Percentiles rank a stretch among this genome's conserved stretches.
These are phyloP conservation scores for Diospyros kaki DNA, from an alignment of 148 eudicot species.

Conservation along the genomic window DNA sequence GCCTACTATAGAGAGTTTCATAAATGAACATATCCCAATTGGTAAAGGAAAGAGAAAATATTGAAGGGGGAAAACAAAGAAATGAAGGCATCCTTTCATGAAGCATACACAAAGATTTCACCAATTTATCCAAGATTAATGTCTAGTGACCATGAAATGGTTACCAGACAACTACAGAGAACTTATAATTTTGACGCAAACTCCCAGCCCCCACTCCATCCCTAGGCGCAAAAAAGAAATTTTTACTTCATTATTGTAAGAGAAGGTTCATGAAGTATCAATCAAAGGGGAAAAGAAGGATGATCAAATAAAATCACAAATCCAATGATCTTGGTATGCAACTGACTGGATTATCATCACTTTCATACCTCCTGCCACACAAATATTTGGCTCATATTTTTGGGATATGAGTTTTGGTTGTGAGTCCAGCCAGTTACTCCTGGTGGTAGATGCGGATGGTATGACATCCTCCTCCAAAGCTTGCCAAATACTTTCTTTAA, in stretches of 20 bases:
- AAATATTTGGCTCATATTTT: constrained; percentile 60
- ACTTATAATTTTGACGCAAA: too few relatives aligned
- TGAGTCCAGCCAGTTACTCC: constrained; percentile 83
- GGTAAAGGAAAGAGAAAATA: too few relatives aligned
- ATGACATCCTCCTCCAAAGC: constrained; percentile 85
- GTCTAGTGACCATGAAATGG: too few relatives aligned
- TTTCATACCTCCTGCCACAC: constrained; percentile 95
- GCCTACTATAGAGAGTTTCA: too few relatives aligned
- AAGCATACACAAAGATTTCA: too few relatives aligned
- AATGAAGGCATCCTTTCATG: too few relatives aligned
- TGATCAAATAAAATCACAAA: neutral
- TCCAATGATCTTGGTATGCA: neutral
- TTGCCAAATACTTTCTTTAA: constrained; percentile 72
- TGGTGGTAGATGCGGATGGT: constrained; percentile 55
- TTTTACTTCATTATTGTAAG: neutral
- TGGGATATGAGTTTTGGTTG: constrained; percentile 61
- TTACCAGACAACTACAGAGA: too few relatives aligned
- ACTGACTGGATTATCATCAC: constrained; percentile 4
- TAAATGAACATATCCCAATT: too few relatives aligned
- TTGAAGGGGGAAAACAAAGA: too few relatives aligned
- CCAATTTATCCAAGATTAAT: too few relatives aligned
- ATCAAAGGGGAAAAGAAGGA: neutral
- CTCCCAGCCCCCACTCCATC: too few relatives aligned
- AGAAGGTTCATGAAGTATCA: neutral
- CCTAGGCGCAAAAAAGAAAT: too few relatives aligned